These are phyloP conservation scores for Tylopilus balloui DNA, from an alignment of 768 basidiomycete species.

Conservation along the genomic window DNA sequence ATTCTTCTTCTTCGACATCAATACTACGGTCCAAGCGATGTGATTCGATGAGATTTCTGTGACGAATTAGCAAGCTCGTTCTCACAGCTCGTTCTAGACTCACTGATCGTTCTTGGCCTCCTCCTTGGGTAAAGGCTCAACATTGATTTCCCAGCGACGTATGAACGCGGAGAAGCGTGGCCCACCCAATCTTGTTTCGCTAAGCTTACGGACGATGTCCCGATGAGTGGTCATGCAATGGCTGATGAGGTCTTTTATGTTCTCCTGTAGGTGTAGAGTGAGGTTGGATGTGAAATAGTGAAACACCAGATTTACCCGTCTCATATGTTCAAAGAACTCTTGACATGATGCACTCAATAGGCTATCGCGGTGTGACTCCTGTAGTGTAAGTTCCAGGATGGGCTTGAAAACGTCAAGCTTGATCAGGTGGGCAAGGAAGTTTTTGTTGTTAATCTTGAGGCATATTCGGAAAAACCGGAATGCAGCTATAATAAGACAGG, in stretches of 20 bases:
- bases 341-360: slow-evolving; percentile 92
- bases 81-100: slow-evolving; percentile 15
- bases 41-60: slow-evolving; percentile 40
- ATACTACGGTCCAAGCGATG: slow-evolving; percentile 42
- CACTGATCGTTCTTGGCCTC: slow-evolving; percentile 51
- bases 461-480: slow-evolving; percentile 89
- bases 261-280: slow-evolving; percentile 53
- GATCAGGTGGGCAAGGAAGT: slow-evolving; percentile 67
- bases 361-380: slow-evolving; percentile 85
- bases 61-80: slow-evolving; percentile 8
- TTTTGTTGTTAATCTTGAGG: slow-evolving; percentile 76
- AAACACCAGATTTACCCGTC: slow-evolving; percentile 53
- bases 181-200: slow-evolving; percentile 55
- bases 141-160: slow-evolving; percentile 87
- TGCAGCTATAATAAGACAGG: slow-evolving; percentile 52
- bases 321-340: slow-evolving; percentile 91
- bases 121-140: slow-evolving; percentile 63
- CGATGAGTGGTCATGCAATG: slow-evolving; percentile 80
- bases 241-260: slow-evolving; percentile 79
- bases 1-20: slow-evolving; percentile 85
- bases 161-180: slow-evolving; percentile 70
- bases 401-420: slow-evolving; percentile 84
- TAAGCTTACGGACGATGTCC: slow-evolving; percentile 57
- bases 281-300: slow-evolving; percentile 1
- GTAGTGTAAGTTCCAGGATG: slow-evolving; percentile 76